Base-by-base conservation (phyloP, 2,329 filamentous ascomycete species). In the Alternaria brassicae region DNA sequence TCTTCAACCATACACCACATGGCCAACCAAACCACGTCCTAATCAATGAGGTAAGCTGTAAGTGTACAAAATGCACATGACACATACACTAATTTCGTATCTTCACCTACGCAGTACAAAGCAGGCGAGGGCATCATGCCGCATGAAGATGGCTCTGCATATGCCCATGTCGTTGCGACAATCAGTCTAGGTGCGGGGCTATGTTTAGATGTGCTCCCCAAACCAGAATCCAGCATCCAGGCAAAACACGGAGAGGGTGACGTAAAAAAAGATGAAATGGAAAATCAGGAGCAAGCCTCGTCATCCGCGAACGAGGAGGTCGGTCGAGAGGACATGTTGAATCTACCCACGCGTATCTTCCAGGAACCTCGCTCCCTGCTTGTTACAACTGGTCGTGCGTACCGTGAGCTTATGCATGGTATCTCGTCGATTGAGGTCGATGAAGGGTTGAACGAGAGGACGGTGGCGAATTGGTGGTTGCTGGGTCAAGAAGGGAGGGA, bases 41-140 rank as follows among this genome's bases (percentile, higher is more conserved):
- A 36, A 88, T 98, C 68, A 99, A 99, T 73, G 93, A 97, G n/a
- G n/a, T n/a, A n/a, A n/a, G n/a, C n/a, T n/a, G n/a, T n/a, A n/a
- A n/a, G n/a, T n/a, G n/a, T n/a, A n/a, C n/a, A n/a, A n/a, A n/a
- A n/a, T n/a, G n/a, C n/a, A n/a, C n/a, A n/a, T n/a, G n/a, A n/a
- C n/a, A n/a, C n/a, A n/a, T n/a, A n/a, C n/a, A n/a, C n/a, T n/a
- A n/a, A n/a, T n/a, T n/a, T n/a, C n/a, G n/a, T n/a, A n/a, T n/a
- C n/a, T n/a, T n/a, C n/a, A n/a, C n/a, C n/a, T n/a, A n/a, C n/a
- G n/a, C n/a, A n/a, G 77, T 99, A 98, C 77, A 84, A 84, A 1
- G 88, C 91, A 0, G 92, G 91, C 2, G 87, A 97, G 63, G 94
- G 94, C n/a, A 98, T 98, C 66, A 96, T 97, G 91, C 89, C 93